Evolutionary conservation across 1,284 basidiomycete species (phyloP).

Genomic region (Microbotryomycetes sp.): DNA sequence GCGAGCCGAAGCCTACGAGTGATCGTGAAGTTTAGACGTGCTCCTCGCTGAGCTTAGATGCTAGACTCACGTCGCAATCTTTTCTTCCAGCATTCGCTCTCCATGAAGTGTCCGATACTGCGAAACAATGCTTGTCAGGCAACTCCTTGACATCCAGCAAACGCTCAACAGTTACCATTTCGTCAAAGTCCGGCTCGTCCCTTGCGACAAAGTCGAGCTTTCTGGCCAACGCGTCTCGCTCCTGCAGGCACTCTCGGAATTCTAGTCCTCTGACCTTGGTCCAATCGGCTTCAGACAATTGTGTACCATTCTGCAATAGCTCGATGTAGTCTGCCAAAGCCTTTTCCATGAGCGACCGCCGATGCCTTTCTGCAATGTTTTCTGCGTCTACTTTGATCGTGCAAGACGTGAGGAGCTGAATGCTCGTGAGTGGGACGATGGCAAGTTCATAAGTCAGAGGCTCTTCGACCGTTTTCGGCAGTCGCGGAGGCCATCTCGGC

Average conservation of each 20-base stretch:
- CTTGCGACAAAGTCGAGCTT: conserved; percentile 27
- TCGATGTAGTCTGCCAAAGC: conserved; percentile 56
- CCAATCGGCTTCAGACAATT: conserved; percentile 56
- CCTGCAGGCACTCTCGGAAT: conserved; percentile 74
- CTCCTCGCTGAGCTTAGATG: not conserved
- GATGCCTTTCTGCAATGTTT: conserved; percentile 57
- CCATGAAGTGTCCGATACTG: conserved; percentile 70
- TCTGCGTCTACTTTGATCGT: conserved; percentile 70
- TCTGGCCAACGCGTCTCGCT: conserved; percentile 51
- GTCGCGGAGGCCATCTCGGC: conserved; percentile 46
- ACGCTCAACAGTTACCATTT: conserved; percentile 34
- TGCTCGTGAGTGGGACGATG: conserved; percentile 62
- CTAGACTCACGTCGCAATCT: conserved; percentile 52
- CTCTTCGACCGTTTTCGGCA: conserved; percentile 37
- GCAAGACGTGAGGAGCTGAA: conserved; percentile 65
- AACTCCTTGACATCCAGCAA: conserved; percentile 61
- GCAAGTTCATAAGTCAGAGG: conserved; percentile 63
- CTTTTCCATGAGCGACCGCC: conserved; percentile 36
- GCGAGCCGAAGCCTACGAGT: conserved; percentile 55
- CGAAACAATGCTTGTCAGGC: not conserved
- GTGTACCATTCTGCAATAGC: not conserved
- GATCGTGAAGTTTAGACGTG: not conserved
- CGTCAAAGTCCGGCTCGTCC: conserved; percentile 7
- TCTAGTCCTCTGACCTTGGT: conserved; percentile 72
- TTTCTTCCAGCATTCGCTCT: conserved; percentile 62